Conservation (phyloP, 306 rosid genomes). For the Gynostemma pentaphyllum region DNA sequence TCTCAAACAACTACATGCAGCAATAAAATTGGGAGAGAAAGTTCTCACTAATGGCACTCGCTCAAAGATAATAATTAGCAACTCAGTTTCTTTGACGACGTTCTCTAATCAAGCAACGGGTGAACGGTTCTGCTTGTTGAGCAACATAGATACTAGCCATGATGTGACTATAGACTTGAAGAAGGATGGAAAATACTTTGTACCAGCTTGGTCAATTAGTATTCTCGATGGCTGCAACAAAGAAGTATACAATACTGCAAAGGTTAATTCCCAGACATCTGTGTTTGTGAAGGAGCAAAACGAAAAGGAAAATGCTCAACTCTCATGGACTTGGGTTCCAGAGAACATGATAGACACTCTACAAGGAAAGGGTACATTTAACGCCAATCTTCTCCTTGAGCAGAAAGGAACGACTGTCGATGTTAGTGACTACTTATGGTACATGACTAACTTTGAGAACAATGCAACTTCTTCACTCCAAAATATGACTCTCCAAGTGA, state of each 20-base stretch:
- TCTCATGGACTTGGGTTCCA: slow-evolving; percentile 40
- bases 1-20: slow-evolving; percentile 32
- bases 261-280: slow-evolving; percentile 47
- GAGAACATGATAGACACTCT: slow-evolving; percentile 19
- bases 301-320: slow-evolving; percentile 19
- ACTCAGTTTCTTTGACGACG: slow-evolving; percentile 19
- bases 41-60: slow-evolving; percentile 25
- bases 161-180: slow-evolving; percentile 33
- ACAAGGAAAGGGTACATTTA: slow-evolving; percentile 11
- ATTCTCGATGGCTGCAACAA: slow-evolving; percentile 33
- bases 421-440: slow-evolving; percentile 42
- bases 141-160: slow-evolving; percentile 21
- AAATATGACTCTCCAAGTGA: slow-evolving; percentile 26
- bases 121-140: slow-evolving; percentile 28
- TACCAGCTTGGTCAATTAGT: slow-evolving; percentile 52
- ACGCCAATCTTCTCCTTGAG: slow-evolving; percentile 19
- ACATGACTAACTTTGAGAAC: no score
- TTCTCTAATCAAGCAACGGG: slow-evolving; percentile 7
- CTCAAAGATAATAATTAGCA: slow-evolving; percentile 16
- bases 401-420: slow-evolving; percentile 29
- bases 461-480: slow-evolving; percentile 14
- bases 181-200: slow-evolving; percentile 6
- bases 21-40: slow-evolving; percentile 30
- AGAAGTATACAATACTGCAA: slow-evolving; percentile 41
- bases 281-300: slow-evolving; percentile 18